These are phyloP conservation scores for Hydrangea macrophylla DNA, from an alignment of 148 eudicot species.

Conservation along the genomic window DNA sequence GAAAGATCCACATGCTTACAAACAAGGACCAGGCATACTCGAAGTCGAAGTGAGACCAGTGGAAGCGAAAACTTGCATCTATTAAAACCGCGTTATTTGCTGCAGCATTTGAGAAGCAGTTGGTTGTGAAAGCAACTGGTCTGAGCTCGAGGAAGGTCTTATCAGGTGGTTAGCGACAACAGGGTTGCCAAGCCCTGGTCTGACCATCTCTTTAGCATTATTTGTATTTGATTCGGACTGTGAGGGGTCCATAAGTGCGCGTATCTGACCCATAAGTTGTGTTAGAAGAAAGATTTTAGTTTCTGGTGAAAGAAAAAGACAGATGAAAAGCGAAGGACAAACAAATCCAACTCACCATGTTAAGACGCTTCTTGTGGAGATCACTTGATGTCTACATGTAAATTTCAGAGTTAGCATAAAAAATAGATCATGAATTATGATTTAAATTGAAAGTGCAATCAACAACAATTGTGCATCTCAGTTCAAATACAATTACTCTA, in stretches of 20 bases:
- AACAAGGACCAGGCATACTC: conserved; percentile 26
- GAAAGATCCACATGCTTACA: conserved; percentile 27
- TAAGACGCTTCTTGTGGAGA: conserved; percentile 74
- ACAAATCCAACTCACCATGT: conserved; percentile 43
- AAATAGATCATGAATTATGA: not conserved
- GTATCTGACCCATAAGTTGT: conserved; percentile 48
- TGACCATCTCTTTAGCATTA: conserved; percentile 42
- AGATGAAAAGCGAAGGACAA: not conserved
- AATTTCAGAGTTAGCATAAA: conserved; percentile 14
- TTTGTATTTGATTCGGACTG: conserved; percentile 48
- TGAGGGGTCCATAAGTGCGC: conserved; percentile 59
- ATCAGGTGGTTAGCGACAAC: conserved; percentile 48
- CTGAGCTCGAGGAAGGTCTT: conserved; percentile 77
- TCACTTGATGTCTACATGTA: conserved; percentile 72
- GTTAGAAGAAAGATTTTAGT: not conserved
- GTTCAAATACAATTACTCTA: not conserved
- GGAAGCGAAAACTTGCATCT: not conserved
- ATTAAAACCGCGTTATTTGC: conserved; percentile 64
- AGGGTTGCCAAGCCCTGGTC: conserved; percentile 50
- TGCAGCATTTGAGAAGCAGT: conserved; percentile 62
- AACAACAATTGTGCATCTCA: not conserved
- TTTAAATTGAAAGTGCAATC: not conserved
- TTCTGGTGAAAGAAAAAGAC: not conserved
- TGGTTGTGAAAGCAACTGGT: conserved; percentile 59
- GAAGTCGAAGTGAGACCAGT: conserved; percentile 12